Evolutionary conservation across 768 basidiomycete species (phyloP), one percentile per base, ranked within the genome.

Genomic region (Tricholoma matsutake): DNA sequence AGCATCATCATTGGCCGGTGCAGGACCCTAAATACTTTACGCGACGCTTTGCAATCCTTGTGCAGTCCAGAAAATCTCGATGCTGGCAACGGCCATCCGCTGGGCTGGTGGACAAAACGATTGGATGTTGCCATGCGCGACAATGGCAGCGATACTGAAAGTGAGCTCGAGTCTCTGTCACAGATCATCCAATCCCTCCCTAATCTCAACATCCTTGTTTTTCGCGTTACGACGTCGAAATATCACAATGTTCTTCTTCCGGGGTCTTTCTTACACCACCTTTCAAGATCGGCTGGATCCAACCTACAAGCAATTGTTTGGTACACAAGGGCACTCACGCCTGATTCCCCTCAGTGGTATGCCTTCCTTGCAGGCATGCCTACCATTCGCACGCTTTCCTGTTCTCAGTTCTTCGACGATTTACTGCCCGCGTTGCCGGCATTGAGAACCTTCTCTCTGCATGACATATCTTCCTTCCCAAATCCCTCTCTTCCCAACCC

Each of bases 61-160:
- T 25, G 18, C 32, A 28, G 54, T 18, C 41, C 28, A 29, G 37
- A 49, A 47, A 8, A 7, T 11, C 10, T 7, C 47, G 18, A 9
- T 20, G 32, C 13, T 49, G 47, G 47, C 11, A 43, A 52, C 35
- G 29, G 14, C 37, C 35, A 34, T 31, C 39, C 60, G 2, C 32
- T 61, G 10, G 65, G 67, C 11, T 57, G 35, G 57, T 66, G 61
- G 63, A 60, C 60, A 20, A 64, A 64, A 51, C 67, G 66, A 7
- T 60, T 69, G 11, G 68, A 69, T 57, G 49, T 69, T n/a, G 63
- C 51, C 1, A 34, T 69, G 49, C 64, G 66, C 20, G 66, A 67
- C 34, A 22, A 35, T 6, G 22, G 5, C 29, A 22, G 41, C 18
- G 49, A 39, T 25, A 11, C 8, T 5, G n/a, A 18, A 18, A 39